These are phyloP conservation scores for Corynascus novoguineensis DNA, from an alignment of 495 filamentous ascomycete species.

Conservation along the genomic window DNA sequence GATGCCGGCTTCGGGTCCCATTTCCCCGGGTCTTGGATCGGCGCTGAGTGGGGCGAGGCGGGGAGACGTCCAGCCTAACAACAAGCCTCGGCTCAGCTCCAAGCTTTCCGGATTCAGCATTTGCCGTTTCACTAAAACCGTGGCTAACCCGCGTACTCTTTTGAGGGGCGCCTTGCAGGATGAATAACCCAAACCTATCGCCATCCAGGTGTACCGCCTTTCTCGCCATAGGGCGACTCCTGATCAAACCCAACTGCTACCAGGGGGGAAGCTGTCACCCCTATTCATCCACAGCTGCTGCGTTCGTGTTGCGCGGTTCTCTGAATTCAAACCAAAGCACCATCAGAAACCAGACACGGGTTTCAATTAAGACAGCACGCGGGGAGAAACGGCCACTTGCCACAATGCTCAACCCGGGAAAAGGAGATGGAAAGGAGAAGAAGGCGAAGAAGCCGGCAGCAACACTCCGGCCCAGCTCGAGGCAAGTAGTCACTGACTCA, in stretches of 20 bases:
- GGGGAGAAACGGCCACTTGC: not conserved
- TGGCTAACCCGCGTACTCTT: not conserved
- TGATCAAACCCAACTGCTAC: not conserved
- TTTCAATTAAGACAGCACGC: not conserved
- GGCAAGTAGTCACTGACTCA: not conserved
- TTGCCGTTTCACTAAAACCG: not conserved
- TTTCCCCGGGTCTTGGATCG: constrained; percentile 10
- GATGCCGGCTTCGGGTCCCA: not conserved
- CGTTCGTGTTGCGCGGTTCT: not conserved
- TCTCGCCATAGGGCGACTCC: not conserved
- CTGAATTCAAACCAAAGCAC: not conserved
- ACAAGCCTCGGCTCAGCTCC: constrained; percentile 13
- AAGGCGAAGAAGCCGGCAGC: constrained; percentile 9
- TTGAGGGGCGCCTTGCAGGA: not conserved
- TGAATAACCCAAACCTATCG: not conserved
- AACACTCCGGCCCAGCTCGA: constrained; percentile 16
- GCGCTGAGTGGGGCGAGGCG: constrained; percentile 10
- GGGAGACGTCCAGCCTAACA: not conserved
- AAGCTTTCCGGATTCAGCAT: not conserved
- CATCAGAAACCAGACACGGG: not conserved
- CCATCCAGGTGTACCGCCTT: not conserved
- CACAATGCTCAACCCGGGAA: not conserved
- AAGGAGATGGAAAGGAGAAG: not conserved
- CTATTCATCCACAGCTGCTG: not conserved
- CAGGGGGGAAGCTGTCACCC: not conserved